Base-by-base conservation (phyloP, 2,329 filamentous ascomycete species). In the Verticillium dahliae region DNA sequence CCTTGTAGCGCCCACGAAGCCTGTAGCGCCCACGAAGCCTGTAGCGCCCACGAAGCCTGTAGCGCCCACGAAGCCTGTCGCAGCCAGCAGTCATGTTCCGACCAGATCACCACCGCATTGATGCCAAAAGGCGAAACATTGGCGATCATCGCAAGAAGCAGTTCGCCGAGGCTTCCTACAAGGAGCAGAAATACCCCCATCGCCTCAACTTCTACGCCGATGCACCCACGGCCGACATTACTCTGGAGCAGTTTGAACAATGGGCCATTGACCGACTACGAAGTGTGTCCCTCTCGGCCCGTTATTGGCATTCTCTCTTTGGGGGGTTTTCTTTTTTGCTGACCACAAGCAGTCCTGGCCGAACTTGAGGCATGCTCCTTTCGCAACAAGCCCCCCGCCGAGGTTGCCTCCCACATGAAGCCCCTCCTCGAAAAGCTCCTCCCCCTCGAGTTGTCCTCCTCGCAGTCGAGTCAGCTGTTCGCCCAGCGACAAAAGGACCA, bases 181-280 rank as follows among this genome's bases (percentile, higher is more conserved):
- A 91, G 74, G 87, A 92, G 67, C 83, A 89, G 61, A 82, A 89
- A 54, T 99, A 98, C 73, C 86, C 89, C 14, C 84, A 94, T 74
- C 89, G 93, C 61, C 85, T 99, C 70, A 99, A 96, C 80, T 94
- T 97, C 76, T 99, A 99, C 78, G 80, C 86, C 54, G 83, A 89
- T 33, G 91, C 95, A 56, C 95, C 95, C 0, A 97, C 92, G 0
- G 90, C 90, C 57, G 95, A 99, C 72, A 95, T 99, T 68, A 96
- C 92, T 0, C 86, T 99, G 52, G 95, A 99, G 72, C 89, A 99
- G 73, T 99, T 99, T 70, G 95, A 99, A 74, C 92, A 97, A 83
- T 99, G 95, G 95, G 95, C 93, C 11, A 98, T 99, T 70, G 91
- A 96, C 70, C 84, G 95, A 62, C 75, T 99, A 67, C 89, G 92